Conservation (phyloP, 805 yeast genomes). For the Yarrowia porcina region DNA sequence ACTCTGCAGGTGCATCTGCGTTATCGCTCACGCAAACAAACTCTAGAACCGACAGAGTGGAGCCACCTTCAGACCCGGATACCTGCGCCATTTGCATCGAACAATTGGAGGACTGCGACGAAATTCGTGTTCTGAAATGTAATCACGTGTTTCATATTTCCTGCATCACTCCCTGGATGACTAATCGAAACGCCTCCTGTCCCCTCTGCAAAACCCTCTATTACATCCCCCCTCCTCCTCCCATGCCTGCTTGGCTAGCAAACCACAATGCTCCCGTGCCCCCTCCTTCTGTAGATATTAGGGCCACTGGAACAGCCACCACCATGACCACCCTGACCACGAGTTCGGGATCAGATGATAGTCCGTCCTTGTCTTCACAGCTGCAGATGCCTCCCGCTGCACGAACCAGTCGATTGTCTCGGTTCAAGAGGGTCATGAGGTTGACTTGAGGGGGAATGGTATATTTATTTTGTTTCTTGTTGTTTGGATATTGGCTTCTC, state of each 20-base stretch:
- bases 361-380: neutral
- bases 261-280: neutral
- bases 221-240: slow-evolving; percentile 35
- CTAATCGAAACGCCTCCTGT: slow-evolving; percentile 70
- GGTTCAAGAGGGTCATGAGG: slow-evolving; percentile 7
- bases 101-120: slow-evolving; percentile 55
- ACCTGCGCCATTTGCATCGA: slow-evolving; percentile 79
- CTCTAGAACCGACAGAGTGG: slow-evolving; percentile 28
- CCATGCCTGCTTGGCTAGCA: slow-evolving; percentile 14
- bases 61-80: slow-evolving; percentile 46
- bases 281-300: neutral
- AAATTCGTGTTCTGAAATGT: slow-evolving; percentile 70
- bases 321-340: neutral
- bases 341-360: neutral
- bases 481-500: no score
- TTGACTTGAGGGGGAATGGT: neutral
- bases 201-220: slow-evolving; percentile 79
- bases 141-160: slow-evolving; percentile 79
- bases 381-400: slow-evolving; percentile 9
- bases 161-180: slow-evolving; percentile 81
- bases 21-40: neutral
- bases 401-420: neutral
- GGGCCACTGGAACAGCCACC: neutral
- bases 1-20: slow-evolving; percentile 18
- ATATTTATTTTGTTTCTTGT: neutral